Conservation (phyloP, 306 rosid species). For the Lablab purpureus region DNA sequence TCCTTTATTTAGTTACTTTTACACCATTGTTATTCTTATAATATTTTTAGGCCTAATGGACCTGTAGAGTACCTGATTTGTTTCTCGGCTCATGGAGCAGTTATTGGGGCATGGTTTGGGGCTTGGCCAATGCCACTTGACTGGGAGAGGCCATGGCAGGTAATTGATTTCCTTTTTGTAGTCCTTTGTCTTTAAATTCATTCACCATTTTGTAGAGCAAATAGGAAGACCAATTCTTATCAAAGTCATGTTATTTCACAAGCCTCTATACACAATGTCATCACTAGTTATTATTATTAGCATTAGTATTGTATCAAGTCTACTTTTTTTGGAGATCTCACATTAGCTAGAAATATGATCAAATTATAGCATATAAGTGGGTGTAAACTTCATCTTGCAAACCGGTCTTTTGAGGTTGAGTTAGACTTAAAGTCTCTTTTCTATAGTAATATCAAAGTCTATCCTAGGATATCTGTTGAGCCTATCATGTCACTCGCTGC, state of each 20-base stretch:
- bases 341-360: too few species aligned
- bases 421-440: too few species aligned
- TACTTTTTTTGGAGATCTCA: background rate
- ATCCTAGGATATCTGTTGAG: too few species aligned
- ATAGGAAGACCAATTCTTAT: slow-evolving; percentile 15
- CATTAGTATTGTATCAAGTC: background rate
- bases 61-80: slow-evolving; percentile 73
- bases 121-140: slow-evolving; percentile 99
- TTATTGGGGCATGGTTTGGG: slow-evolving; percentile 95
- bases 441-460: too few species aligned
- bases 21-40: background rate
- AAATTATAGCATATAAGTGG: too few species aligned
- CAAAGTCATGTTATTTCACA: background rate
- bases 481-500: too few species aligned
- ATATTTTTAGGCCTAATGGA: slow-evolving; percentile 67
- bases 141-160: slow-evolving; percentile 99
- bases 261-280: background rate
- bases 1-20: slow-evolving; percentile 26
- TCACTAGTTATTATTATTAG: background rate
- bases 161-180: slow-evolving; percentile 37
- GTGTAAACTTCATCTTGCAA: too few species aligned
- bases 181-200: slow-evolving; percentile 4
- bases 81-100: slow-evolving; percentile 88
- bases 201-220: slow-evolving; percentile 12
- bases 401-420: too few species aligned